These are phyloP conservation scores for Calocybe gangraenosa DNA, from an alignment of 768 basidiomycete genomes.

Conservation along the genomic window DNA sequence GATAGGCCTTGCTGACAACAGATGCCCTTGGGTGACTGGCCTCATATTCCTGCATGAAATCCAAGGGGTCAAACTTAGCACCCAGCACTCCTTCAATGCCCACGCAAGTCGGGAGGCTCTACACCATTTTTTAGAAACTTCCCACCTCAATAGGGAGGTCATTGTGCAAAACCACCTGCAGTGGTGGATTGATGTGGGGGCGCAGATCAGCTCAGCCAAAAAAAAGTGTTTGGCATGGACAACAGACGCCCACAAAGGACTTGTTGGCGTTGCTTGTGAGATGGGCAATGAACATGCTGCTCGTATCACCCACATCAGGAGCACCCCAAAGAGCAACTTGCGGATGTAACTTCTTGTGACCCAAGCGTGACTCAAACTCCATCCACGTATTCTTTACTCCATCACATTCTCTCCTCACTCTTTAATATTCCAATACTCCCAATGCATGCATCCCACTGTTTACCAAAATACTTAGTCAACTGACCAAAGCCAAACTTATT, in stretches of 20 bases:
- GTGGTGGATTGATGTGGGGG: constrained; percentile 29
- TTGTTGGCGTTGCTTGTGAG: constrained; percentile 10
- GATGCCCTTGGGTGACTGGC: background rate
- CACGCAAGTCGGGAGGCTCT: background rate
- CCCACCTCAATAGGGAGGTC: background rate
- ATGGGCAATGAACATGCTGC: constrained; percentile 10
- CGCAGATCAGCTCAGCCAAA: constrained; percentile 17
- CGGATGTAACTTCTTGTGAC: too few species aligned
- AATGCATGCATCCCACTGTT: too few species aligned
- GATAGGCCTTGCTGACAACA: background rate
- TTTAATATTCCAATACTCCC: too few species aligned
- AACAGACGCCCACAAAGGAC: constrained; percentile 24
- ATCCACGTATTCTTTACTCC: too few species aligned
- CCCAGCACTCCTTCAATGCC: background rate
- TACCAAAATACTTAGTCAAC: too few species aligned
- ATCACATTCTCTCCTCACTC: too few species aligned
- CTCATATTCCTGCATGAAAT: constrained; percentile 7
- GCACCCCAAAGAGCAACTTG: too few species aligned
- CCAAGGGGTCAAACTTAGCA: constrained; percentile 7
- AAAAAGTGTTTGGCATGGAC: constrained; percentile 26
- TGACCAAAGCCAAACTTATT: too few species aligned
- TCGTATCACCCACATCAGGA: constrained; percentile 18
- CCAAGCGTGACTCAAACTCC: too few species aligned
- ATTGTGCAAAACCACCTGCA: background rate
- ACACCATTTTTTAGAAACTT: background rate